Conservation (phyloP, 306 rosid genomes). For the Argentina anserina region DNA sequence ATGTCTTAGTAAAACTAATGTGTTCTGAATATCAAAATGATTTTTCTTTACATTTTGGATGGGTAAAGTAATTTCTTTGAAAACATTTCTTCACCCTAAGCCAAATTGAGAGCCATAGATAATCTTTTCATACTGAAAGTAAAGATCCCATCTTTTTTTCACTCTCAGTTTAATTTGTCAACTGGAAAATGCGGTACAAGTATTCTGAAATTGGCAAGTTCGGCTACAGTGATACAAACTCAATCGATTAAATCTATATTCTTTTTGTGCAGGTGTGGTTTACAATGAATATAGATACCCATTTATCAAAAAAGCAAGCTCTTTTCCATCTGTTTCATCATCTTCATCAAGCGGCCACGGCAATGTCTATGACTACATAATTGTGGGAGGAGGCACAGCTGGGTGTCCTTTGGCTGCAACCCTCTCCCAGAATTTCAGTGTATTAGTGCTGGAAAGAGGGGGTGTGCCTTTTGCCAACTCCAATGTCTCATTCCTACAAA, state of each 20-base stretch:
- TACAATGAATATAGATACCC: slow-evolving; percentile 42
- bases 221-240: background rate
- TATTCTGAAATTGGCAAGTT: background rate
- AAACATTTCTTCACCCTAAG: background rate
- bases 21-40: background rate
- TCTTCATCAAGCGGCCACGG: slow-evolving; percentile 35
- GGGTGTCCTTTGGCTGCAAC: slow-evolving; percentile 98
- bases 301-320: slow-evolving; percentile 67
- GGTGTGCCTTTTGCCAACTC: slow-evolving; percentile 75
- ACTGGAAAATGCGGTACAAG: background rate
- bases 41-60: background rate
- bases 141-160: background rate
- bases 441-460: slow-evolving; percentile 79
- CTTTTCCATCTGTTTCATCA: slow-evolving; percentile 55
- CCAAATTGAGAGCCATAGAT: too few species aligned
- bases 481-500: slow-evolving; percentile 59
- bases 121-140: background rate
- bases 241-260: background rate
- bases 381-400: slow-evolving; percentile 91
- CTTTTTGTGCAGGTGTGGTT: slow-evolving; percentile 23
- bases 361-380: slow-evolving; percentile 65
- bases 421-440: slow-evolving; percentile 63
- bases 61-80: background rate
- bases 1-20: background rate
- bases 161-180: background rate